Evolutionary conservation across 2,329 filamentous ascomycete genomes (phyloP).

Genomic region (Pyrenophora teres): DNA sequence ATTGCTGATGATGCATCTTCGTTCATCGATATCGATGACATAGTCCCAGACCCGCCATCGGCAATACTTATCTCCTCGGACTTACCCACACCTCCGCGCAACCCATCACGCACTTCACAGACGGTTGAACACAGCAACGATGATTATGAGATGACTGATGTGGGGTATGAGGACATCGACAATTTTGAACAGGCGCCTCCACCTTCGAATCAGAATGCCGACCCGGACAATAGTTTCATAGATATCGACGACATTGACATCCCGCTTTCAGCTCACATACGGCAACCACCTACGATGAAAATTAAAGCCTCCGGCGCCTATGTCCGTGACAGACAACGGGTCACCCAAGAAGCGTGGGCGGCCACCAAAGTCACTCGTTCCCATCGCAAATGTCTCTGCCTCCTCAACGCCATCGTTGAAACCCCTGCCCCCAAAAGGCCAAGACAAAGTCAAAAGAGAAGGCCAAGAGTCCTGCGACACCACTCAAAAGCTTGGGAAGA

Average conservation of each 20-base stretch:
- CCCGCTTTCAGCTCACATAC: conserved; percentile 11
- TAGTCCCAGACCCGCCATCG: conserved; percentile 6
- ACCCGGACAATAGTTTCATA: conserved; percentile 24
- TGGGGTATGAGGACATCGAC: conserved; percentile 34
- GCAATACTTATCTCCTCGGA: conserved; percentile 31
- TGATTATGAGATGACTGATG: background rate
- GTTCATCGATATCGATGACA: conserved; percentile 31
- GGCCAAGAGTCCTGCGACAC: conserved; percentile 8
- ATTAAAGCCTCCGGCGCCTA: conserved; percentile 1
- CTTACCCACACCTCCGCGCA: conserved; percentile 19
- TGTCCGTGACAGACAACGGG: background rate
- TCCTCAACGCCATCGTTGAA: conserved; percentile 8
- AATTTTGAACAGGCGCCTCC: conserved; percentile 27
- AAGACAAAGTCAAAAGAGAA: background rate
- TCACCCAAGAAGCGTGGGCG: conserved; percentile 31
- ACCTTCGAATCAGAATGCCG: conserved; percentile 34
- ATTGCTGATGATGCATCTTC: background rate
- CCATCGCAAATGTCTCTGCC: conserved; percentile 5
- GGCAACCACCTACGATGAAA: conserved; percentile 1
- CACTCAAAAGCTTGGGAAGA: conserved; percentile 25
- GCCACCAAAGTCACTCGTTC: conserved; percentile 23
- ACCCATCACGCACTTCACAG: background rate
- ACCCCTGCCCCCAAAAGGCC: conserved; percentile 6
- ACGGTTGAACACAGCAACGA: background rate
- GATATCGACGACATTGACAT: conserved; percentile 38